phyloP scores from a whole-genome alignment of 2,329 filamentous ascomycete species.

The Ophidiomyces ophidiicola region DNA sequence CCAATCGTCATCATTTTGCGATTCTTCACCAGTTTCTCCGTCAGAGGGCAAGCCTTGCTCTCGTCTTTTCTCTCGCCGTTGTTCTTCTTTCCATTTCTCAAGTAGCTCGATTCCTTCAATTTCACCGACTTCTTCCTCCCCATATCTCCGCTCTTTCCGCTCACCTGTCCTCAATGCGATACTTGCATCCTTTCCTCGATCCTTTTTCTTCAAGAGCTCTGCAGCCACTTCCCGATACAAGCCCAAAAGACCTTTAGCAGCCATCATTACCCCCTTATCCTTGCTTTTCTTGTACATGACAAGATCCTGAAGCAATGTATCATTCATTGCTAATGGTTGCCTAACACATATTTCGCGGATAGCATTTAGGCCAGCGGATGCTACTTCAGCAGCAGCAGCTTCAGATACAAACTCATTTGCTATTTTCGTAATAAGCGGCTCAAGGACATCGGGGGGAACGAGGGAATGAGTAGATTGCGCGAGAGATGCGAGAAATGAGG shows the following conservation, averaged over 20 bases:
- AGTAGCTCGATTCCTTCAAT: conserved; percentile 90
- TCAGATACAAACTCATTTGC: conserved; percentile 98
- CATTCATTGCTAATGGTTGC: conserved; percentile 91
- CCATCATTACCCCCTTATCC: conserved; percentile 99
- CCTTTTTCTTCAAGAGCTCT: conserved; percentile 75
- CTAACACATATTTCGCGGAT: conserved; percentile 88
- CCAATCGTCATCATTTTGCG: conserved; percentile 46
- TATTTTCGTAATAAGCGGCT: conserved; percentile 86
- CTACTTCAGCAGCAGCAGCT: conserved; percentile 79
- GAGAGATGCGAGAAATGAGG: conserved; percentile 80
- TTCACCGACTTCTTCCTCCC: conserved; percentile 64
- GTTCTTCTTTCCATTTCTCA: conserved; percentile 86
- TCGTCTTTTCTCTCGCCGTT: conserved; percentile 58
- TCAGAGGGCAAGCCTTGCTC: conserved; percentile 56
- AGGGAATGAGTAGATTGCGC: conserved; percentile 85
- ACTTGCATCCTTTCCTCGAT: conserved; percentile 80
- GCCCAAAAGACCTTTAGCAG: conserved; percentile 78
- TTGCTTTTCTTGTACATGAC: conserved; percentile 95
- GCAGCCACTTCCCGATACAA: conserved; percentile 86
- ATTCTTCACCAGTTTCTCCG: conserved; percentile 48
- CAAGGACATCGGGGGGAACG: conserved; percentile 82
- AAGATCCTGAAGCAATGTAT: conserved; percentile 88
- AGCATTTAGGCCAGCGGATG: conserved; percentile 80
- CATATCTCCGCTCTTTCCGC: conserved; percentile 65
- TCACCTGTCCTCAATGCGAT: conserved; percentile 67